These are phyloP conservation scores for Exidia glandulosa DNA, from an alignment of 768 basidiomycete species.

Conservation along the genomic window DNA sequence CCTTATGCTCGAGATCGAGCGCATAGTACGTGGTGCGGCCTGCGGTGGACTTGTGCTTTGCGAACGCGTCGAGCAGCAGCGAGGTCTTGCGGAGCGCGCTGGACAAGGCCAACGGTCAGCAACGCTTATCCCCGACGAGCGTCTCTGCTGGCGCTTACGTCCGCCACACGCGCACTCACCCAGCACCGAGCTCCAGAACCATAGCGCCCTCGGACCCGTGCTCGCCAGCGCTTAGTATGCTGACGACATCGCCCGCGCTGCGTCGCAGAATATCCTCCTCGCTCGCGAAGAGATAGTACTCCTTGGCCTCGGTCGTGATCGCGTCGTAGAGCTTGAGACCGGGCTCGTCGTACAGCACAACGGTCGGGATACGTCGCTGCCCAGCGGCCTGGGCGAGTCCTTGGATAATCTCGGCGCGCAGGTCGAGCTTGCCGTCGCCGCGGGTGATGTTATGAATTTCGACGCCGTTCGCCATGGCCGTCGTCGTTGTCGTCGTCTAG, in stretches of 20 bases:
- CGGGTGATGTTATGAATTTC: neutral
- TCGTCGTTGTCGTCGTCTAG: neutral
- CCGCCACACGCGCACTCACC: constrained; percentile 45
- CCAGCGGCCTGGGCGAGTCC: constrained; percentile 47
- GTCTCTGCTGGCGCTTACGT: neutral
- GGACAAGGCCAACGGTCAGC: constrained; percentile 2
- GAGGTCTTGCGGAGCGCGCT: constrained; percentile 87
- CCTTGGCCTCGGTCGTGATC: constrained; percentile 63
- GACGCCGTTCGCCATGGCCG: neutral
- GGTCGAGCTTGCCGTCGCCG: neutral
- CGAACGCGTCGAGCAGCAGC: constrained; percentile 62
- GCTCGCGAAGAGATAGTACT: constrained; percentile 85
- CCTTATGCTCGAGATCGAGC: constrained; percentile 82
- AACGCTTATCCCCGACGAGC: neutral
- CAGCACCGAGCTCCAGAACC: constrained; percentile 87
- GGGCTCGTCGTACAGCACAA: constrained; percentile 76
- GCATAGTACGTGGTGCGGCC: constrained; percentile 73
- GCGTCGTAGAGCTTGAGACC: constrained; percentile 82
- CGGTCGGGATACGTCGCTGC: constrained; percentile 61
- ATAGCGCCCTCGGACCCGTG: constrained; percentile 32
- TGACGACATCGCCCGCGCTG: constrained; percentile 64
- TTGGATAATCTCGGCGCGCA: constrained; percentile 28
- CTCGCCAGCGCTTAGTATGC: constrained; percentile 44
- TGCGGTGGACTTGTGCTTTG: constrained; percentile 34
- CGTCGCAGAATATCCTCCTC: constrained; percentile 77